Conservation (phyloP, 176 grass and related monocot genomes). For the Aegilops bicornis region DNA sequence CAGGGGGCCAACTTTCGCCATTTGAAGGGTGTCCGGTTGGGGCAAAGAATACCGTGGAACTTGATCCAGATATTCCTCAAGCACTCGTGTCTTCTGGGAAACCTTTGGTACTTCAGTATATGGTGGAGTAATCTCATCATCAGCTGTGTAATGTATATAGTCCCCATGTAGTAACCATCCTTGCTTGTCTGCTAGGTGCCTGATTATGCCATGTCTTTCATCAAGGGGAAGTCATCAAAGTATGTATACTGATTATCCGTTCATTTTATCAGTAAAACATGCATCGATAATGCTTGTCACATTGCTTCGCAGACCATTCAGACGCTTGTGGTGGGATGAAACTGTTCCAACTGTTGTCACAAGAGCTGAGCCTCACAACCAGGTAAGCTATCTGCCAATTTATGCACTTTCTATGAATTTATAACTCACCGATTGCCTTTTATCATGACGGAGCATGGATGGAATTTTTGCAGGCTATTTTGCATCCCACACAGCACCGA, state of each 20-base stretch:
- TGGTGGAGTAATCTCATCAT: neutral
- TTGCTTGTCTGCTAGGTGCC: slow-evolving; percentile 41
- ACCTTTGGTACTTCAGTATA: slow-evolving; percentile 39
- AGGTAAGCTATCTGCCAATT: slow-evolving; percentile 15
- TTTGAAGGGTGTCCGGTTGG: slow-evolving; percentile 58
- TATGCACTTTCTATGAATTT: neutral
- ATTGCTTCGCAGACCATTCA: slow-evolving; percentile 48
- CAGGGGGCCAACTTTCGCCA: slow-evolving; percentile 69
- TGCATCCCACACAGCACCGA: slow-evolving; percentile 52
- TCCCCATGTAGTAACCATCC: neutral
- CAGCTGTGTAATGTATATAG: neutral
- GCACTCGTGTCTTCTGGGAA: slow-evolving; percentile 49
- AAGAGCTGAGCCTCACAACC: slow-evolving; percentile 64
- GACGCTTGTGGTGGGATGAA: slow-evolving; percentile 73
- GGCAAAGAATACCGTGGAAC: slow-evolving; percentile 40
- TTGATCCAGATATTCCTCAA: slow-evolving; percentile 32
- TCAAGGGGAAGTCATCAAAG: slow-evolving; percentile 58
- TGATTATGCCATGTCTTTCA: slow-evolving; percentile 65
- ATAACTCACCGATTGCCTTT: neutral
- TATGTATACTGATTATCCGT: slow-evolving; percentile 18
- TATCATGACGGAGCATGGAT: neutral
- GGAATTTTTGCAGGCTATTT: slow-evolving; percentile 30
- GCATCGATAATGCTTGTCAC: neutral
- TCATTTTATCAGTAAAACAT: neutral
- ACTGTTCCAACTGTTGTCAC: slow-evolving; percentile 72